Base-by-base conservation (phyloP, 768 basidiomycete genomes). In the Pisolithus marmoratus region DNA sequence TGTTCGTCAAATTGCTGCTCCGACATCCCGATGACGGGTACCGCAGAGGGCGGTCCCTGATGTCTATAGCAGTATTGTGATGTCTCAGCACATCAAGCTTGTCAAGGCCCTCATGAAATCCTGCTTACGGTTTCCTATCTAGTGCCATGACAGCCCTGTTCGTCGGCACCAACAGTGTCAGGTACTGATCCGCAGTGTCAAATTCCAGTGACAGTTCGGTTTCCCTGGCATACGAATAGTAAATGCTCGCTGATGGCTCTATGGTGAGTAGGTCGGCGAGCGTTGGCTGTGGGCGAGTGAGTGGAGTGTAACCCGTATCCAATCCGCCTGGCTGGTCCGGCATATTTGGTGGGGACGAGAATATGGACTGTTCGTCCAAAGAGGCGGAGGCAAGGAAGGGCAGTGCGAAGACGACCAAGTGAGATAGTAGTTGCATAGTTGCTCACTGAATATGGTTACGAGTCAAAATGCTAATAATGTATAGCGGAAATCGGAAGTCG, bases 81-180 rank as follows among this genome's bases (percentile, higher is more conserved):
- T 15, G 14, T 12, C 12, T 34, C 12, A 34, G 12, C 14, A 15
- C 34, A 34, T 15, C 23, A 26, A 48, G 45, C 43, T 12, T 14
- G n/a, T 14, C 48, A 38, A 19, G 11, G 23, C 7, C 19, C 7
- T 17, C 9, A 23, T 36, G 4, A 49, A n/a, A 11, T 8, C 5
- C 47, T 31, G 74, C 87, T 70, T 69, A 94, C 89, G 92, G 92
- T 69, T 94, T 93, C 60, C 82, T 72, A 3, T 82, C 65, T 49
- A 93, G 70, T 4, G 84, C 83, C 81, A 92, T 90, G 15, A 94
- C 82, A 8, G 90, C 92, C 66, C 85, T 88, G 68, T 95, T 94
- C 23, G 87, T 89, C 1, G 92, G 92, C 5, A 85, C 90, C 40
- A 95, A 75, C 9, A 94, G 48, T 0, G 90, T 90, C 50, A 72